Base-by-base conservation (phyloP, 345 rosid species). In the Cardamine occulta region DNA sequence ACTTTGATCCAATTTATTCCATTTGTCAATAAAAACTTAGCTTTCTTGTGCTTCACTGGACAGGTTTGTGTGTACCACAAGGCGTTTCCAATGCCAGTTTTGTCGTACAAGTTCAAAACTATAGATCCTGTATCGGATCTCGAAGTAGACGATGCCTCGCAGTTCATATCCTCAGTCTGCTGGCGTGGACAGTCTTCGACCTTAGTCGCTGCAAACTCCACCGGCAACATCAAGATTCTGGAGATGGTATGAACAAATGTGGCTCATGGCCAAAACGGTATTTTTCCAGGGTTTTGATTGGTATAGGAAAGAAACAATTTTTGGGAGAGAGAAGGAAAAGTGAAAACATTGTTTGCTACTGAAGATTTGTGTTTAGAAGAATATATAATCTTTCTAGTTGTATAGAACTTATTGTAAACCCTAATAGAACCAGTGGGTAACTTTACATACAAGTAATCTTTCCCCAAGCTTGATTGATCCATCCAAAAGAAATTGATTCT, bases 61-160 rank as follows among this genome's bases (percentile, higher is more conserved):
- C 83, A 95, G 99, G 99, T 92, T 56, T 88, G 83, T 61, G 79
- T 95, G 68, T 90, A 92, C 85, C 99, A 95, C 81, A 95, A 92
- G 80, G 94, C 97, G 52, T 92, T 95, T 73, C 96, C 99, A 2
- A 92, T 95, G 99, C 99, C 97, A 0, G 97, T 89, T 26, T 62
- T 95, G 69, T 85, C 96, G 4, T 87, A 74, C 85, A 95, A 86
- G 86, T 92, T 90, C 74, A 88, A 70, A 83, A 77, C 70, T 74
- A 72, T 65, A 4, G 94, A 92, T 68, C 78, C 85, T 3, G 72
- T 80, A n/a, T 87, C 96, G 0, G 85, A 92, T 37, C 87, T 82
- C 0, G 97, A 92, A 55, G 61, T 34, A 63, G 70, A 40, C 2
- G 67, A 63, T 24, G 55, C 58, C 18, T 66, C 70, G 3, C 29